Evolutionary conservation across 768 basidiomycete genomes (phyloP), one percentile per base, ranked within the genome.

Genomic region (Suillus occidentalis): DNA sequence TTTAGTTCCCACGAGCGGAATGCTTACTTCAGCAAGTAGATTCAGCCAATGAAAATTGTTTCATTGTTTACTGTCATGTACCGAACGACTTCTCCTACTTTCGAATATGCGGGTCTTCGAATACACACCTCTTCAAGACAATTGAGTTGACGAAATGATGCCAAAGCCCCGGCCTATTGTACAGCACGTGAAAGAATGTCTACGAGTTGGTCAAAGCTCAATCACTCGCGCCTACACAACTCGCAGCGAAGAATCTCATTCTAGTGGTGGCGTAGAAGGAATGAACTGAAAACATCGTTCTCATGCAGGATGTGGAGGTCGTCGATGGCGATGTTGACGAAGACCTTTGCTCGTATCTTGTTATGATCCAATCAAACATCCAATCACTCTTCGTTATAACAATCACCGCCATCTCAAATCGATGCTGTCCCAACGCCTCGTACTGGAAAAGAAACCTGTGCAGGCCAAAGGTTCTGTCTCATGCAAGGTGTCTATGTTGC

Each of bases 11-110:
- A 42, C 58, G 28, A 40, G 20, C 40, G 18, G 40, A 20, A 59
- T 42, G 58, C 58, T 59, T 59, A 59, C 58, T 42, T 59, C 58
- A 59, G 58, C 58, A 42, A 28, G 16, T 28, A 25, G 8, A 28
- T 25, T 6, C 16, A 22, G 6, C n/a, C 47, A 49, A 22, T 49
- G 10, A 49, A 14, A 49, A 22, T 6, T 22, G 43, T 43, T 20
- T 47, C 45, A n/a, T 47, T 45, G 43, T 9, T 45, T 20, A n/a
- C 9, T 10, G 43, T 20, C 20, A 10, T 20, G 43, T 43, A 43
- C 42, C 18, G n/a, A 47, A 47, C 45, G 9, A 49, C 22, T 49
- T 49, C 12, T 6, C 13, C 45, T 47, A 45, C 43, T 31, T 31
- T 31, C 31, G 31, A 22, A 4, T 10, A n/a, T 45, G 43, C 9